Evolutionary conservation across 129 eudicot genomes (phyloP), one percentile per base, ranked within the genome.

Genomic region (Saposhnikovia divaricata): DNA sequence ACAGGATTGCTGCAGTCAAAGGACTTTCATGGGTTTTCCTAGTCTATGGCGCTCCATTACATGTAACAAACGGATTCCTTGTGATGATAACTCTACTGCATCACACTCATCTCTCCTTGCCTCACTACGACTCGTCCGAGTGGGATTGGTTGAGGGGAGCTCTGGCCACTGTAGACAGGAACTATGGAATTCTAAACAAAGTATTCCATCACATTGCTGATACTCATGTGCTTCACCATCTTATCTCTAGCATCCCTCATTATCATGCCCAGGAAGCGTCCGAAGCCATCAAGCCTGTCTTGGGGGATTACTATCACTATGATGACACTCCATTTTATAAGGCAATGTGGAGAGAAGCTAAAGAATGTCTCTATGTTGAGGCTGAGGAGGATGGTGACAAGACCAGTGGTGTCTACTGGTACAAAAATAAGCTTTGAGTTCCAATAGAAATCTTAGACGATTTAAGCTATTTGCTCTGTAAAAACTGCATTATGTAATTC

Each of bases 91-190:
- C 76, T 8, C 27, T 72, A 2, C 76, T 72, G 27, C 45, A 72
- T 72, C 76, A 72, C 25, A 72, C 76, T 72, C 76, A 72, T 19
- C 76, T 40, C 25, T 72, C 76, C 1, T 72, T 72, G 76, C 76
- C 76, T 40, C 46, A 72, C 76, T 72, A 72, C 46, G 76, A 72
- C n/a, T 72, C 76, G 0, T 16, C 76, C 4, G 76, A 72, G 47
- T 72, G 76, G 76, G 76, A 72, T 40, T 72, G 76, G 76, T 21
- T 72, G 45, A 72, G 76, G 34, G 76, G 76, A 72, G 76, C 50
- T 40, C 50, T 72, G 46, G 45, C 47, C 3, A 72, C 76, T 11
- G 76, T 72, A 6, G 76, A 72, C 46, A 19, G 76, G n/a, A 21
- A 72, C 44, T 72, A 72, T 5, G 76, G 76, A 40, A 72, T 72